Conservation (phyloP, 2,329 filamentous ascomycete species). For the Cadophora gregata region DNA sequence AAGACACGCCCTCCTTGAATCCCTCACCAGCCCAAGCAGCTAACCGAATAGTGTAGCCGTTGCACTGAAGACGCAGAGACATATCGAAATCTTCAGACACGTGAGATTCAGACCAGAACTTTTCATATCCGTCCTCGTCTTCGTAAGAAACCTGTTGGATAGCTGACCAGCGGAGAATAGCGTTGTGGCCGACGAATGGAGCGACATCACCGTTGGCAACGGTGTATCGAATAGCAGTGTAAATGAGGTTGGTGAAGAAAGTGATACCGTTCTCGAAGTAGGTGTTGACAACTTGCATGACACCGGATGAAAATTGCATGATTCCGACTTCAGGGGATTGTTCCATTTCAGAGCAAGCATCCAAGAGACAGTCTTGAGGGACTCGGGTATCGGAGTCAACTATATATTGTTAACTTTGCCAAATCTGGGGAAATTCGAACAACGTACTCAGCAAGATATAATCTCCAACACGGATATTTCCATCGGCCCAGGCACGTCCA, state of each 20-base stretch:
- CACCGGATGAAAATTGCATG: slow-evolving; percentile 77
- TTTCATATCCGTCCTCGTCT: slow-evolving; percentile 70
- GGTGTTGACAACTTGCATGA: slow-evolving; percentile 79
- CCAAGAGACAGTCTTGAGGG: slow-evolving; percentile 76
- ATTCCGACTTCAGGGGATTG: slow-evolving; percentile 79
- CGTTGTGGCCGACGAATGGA: slow-evolving; percentile 83
- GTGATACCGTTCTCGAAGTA: slow-evolving; percentile 76
- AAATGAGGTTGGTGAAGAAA: slow-evolving; percentile 77
- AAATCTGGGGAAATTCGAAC: neutral
- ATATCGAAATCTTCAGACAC: slow-evolving; percentile 86
- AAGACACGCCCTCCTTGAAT: slow-evolving; percentile 82
- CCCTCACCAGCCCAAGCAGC: slow-evolving; percentile 77
- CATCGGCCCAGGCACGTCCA: slow-evolving; percentile 79
- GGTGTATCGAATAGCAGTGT: slow-evolving; percentile 78
- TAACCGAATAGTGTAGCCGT: slow-evolving; percentile 74
- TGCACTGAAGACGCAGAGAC: slow-evolving; percentile 76
- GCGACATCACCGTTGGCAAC: slow-evolving; percentile 79
- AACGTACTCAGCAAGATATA: slow-evolving; percentile 71
- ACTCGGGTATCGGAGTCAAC: slow-evolving; percentile 82
- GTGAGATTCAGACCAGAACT: slow-evolving; percentile 82
- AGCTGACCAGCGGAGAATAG: slow-evolving; percentile 76
- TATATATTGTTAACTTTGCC: slow-evolving; percentile 32
- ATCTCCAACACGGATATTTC: slow-evolving; percentile 85
- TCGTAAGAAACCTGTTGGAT: slow-evolving; percentile 75
- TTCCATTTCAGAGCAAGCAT: slow-evolving; percentile 83